Evolutionary conservation across 495 filamentous ascomycete species (phyloP), one percentile per base, ranked within the genome.

Genomic region (Aspergillus leporis): DNA sequence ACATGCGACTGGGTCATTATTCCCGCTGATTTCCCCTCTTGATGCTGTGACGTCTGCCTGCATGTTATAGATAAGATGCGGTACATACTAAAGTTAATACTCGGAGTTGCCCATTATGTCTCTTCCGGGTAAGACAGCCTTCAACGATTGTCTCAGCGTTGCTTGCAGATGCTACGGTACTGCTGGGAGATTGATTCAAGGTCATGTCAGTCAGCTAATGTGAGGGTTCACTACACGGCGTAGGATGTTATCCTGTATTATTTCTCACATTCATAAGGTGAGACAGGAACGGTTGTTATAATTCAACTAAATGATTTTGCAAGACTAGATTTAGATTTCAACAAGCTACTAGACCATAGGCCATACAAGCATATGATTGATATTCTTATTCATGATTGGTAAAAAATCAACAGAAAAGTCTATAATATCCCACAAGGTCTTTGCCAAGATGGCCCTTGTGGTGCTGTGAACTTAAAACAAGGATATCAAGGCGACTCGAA

Each of bases 41-140:
- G 18, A 45, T 43, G 19, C 28, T 56, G 40, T 49, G 54, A 56
- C 54, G 43, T 56, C 45, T 23, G 43, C 43, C 13, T 47, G 43
- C 43, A 47, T 22, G 23, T 47, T 22, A 47, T 47, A 7, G 19
- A 10, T 19, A 23, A 3, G 12, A 8, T 3, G 19, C 13, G 5
- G 43, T 10, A n/a, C 5, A 8, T 22, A 47, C 8, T 48, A 40
- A 48, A 21, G 31, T 36, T 40, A 40, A 55, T 43, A n/a, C 14
- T 38, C 61, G 61, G 61, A 22, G 31, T 59, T 59, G 10, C 61
- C 61, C 49, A 7, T 56, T 62, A 34, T 19, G 52, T 62, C 46
- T 30, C 46, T 56, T 23, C 61, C 61, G 56, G 25, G 10, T 32
- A 13, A 32, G n/a, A 32, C 21, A 45, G 21, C 7, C 19, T 47